Evolutionary conservation across 1,139 yeast species (phyloP).

Genomic region (Casaregolazyma suthepensis): DNA sequence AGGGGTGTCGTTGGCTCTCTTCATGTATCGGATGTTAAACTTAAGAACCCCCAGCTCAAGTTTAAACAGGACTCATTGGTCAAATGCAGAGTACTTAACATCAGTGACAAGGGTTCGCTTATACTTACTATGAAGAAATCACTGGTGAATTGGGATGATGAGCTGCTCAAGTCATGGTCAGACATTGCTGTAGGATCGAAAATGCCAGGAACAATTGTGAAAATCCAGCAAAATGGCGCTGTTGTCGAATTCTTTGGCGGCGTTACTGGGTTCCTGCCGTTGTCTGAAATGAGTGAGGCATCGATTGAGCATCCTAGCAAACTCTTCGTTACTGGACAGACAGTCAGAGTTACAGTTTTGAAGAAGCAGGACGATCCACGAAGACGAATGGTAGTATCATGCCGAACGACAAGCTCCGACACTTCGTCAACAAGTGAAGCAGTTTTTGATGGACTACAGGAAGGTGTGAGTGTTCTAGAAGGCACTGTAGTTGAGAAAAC

Average conservation of each 20-base stretch:
- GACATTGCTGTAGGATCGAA: conserved; percentile 46
- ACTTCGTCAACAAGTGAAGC: conserved; percentile 33
- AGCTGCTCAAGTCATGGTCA: conserved; percentile 48
- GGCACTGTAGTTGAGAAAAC: conserved; percentile 68
- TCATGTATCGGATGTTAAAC: conserved; percentile 79
- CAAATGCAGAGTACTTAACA: conserved; percentile 47
- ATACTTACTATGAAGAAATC: conserved; percentile 77
- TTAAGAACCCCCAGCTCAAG: conserved; percentile 86
- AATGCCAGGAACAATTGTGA: conserved; percentile 70
- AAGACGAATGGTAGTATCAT: conserved; percentile 61
- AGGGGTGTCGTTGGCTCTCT: conserved; percentile 68
- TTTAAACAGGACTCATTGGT: conserved; percentile 78
- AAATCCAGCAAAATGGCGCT: conserved; percentile 71
- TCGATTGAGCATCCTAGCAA: conserved; percentile 73
- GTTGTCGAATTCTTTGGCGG: conserved; percentile 77
- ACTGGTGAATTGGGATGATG: conserved; percentile 61
- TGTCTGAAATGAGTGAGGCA: conserved; percentile 84
- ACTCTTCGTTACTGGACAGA: conserved; percentile 76
- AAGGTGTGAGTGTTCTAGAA: conserved; percentile 47
- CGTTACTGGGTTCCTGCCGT: conserved; percentile 74
- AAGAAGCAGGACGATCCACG: conserved; percentile 29
- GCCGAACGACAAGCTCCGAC: conserved; percentile 41
- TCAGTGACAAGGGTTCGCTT: conserved; percentile 35
- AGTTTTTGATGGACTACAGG: conserved; percentile 15
- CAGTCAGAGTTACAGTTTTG: conserved; percentile 63